These are phyloP conservation scores for Deuterostichococcus epilithicus DNA, from an alignment of 139 green algal species.

Conservation along the genomic window DNA sequence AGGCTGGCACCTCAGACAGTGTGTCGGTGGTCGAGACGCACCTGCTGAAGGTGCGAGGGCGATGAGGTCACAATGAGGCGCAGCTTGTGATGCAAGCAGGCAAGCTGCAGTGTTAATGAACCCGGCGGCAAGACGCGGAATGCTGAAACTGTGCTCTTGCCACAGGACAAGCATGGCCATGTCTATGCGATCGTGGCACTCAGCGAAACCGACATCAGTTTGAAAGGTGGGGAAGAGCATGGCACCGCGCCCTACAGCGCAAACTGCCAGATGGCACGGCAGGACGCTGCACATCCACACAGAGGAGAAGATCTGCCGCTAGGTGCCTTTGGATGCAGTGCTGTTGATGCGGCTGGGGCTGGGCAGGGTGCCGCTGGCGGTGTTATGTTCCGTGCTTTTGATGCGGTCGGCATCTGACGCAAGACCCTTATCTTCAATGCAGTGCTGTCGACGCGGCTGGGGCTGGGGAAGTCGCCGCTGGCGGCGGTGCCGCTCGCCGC, in stretches of 20 bases:
- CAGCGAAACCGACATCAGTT: neutral
- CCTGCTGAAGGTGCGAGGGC: neutral
- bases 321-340: neutral
- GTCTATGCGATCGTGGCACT: neutral
- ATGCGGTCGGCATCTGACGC: too few species aligned
- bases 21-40: neutral
- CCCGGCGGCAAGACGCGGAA: too few species aligned
- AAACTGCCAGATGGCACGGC: too few species aligned
- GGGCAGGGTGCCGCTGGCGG: neutral
- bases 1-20: neutral
- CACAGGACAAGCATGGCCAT: neutral
- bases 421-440: too few species aligned
- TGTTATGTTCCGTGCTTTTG: neutral
- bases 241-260: too few species aligned
- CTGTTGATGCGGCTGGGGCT: neutral
- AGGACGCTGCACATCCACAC: too few species aligned
- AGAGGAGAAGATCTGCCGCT: too few species aligned
- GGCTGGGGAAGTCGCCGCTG: neutral
- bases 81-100: neutral
- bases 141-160: too few species aligned
- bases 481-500: neutral
- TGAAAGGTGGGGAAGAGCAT: neutral
- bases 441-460: neutral
- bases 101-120: too few species aligned
- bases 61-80: too few species aligned